These are phyloP conservation scores for Breynia disticha DNA, from an alignment of 441 rosid species.

Conservation along the genomic window DNA sequence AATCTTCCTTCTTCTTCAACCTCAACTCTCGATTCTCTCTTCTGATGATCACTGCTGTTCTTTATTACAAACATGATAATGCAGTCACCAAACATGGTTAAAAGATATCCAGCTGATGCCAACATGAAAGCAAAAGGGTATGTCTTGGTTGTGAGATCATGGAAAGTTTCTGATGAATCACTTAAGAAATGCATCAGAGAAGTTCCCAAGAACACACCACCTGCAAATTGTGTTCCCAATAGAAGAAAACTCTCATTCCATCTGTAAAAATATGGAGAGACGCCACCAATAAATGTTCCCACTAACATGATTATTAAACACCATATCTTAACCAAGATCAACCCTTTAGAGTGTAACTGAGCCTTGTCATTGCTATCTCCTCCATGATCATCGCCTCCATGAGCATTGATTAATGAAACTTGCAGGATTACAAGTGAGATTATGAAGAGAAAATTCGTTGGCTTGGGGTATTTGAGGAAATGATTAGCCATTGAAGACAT, in stretches of 20 bases:
- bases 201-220: constrained; percentile 76
- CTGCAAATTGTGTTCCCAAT: constrained; percentile 77
- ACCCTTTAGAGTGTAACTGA: constrained; percentile 28
- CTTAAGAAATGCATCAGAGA: constrained; percentile 82
- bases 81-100: constrained; percentile 70
- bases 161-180: constrained; percentile 62
- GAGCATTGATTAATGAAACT: constrained; percentile 41
- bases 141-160: constrained; percentile 35
- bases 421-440: background rate
- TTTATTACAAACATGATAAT: constrained; percentile 40
- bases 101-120: constrained; percentile 58
- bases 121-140: constrained; percentile 86
- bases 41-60: constrained; percentile 9
- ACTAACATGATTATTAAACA: constrained; percentile 51
- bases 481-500: too few relatives aligned
- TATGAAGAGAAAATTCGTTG: too few relatives aligned
- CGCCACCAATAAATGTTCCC: constrained; percentile 54
- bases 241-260: constrained; percentile 74
- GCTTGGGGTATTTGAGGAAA: too few relatives aligned
- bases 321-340: constrained; percentile 50
- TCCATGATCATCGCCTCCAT: constrained; percentile 37
- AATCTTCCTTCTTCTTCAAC: background rate
- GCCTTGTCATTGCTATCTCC: constrained; percentile 24
- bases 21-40: constrained; percentile 41
- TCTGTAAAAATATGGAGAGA: constrained; percentile 64